Conservation (phyloP, 176 grass and related monocot species). For the Puya raimondii region DNA sequence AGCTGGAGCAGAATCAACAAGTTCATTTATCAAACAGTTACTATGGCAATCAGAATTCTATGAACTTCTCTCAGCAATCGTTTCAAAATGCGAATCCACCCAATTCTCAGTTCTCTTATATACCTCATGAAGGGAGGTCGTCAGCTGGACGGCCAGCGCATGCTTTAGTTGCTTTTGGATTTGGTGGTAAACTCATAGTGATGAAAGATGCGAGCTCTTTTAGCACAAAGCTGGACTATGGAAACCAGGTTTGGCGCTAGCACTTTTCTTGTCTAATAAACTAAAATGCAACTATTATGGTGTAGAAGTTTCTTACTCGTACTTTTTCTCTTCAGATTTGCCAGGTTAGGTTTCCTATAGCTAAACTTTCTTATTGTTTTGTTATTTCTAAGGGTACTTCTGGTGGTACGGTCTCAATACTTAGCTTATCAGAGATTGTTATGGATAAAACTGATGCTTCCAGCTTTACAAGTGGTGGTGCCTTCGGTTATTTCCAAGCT, state of each 20-base stretch:
- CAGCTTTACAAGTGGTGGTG: slow-evolving; percentile 35
- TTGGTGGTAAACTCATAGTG: slow-evolving; percentile 76
- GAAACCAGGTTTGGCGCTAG: slow-evolving; percentile 44
- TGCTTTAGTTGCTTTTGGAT: slow-evolving; percentile 81
- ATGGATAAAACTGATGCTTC: slow-evolving; percentile 40
- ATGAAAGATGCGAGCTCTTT: slow-evolving; percentile 68
- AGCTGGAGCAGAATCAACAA: slow-evolving; percentile 25
- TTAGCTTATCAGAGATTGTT: slow-evolving; percentile 72
- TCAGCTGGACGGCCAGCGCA: slow-evolving; percentile 69
- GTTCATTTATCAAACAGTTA: slow-evolving; percentile 46
- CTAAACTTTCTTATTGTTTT: slow-evolving; percentile 25
- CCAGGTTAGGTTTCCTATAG: too few relatives aligned
- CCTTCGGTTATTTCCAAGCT: slow-evolving; percentile 57
- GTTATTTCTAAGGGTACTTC: slow-evolving; percentile 30
- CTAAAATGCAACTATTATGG: too few relatives aligned
- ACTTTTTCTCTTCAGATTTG: too few relatives aligned
- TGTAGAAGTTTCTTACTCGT: too few relatives aligned
- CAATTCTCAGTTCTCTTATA: slow-evolving; percentile 44
- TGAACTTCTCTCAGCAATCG: slow-evolving; percentile 53
- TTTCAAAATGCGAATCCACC: slow-evolving; percentile 45
- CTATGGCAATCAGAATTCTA: slow-evolving; percentile 35
- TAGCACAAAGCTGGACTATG: slow-evolving; percentile 37
- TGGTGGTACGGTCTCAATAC: slow-evolving; percentile 53
- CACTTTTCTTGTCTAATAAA: slow-evolving; percentile 2
- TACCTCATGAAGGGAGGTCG: slow-evolving; percentile 44